phyloP scores from a whole-genome alignment of 164 flowering plant species.

The grape (Vitis vinifera) region ASM3070453v1 NC_081813.1:20127501-20128000 shows the following conservation, averaged over 20 bases:
- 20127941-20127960: conserved; percentile 98
- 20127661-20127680: background rate
- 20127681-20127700: conserved; percentile 48
- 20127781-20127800: conserved; percentile 94
- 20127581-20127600: no score
- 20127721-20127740: conserved; percentile 87
- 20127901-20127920: background rate
- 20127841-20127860: conserved; percentile 28
- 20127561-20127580: no score
- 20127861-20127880: conserved; percentile 8
- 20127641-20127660: background rate
- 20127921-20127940: conserved; percentile 1
- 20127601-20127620: background rate
- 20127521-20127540: no score
- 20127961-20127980: conserved; percentile 95
- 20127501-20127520: no score
- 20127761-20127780: conserved; percentile 98
- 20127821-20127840: conserved; percentile 93
- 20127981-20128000: conserved; percentile 88
- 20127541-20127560: no score
- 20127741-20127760: conserved; percentile 94
- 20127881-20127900: background rate
- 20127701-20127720: conserved; percentile 95
- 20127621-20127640: background rate
- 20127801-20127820: conserved; percentile 96